Conservation (phyloP, 2,329 filamentous ascomycete species). For the Stachybotrys elegans region DNA sequence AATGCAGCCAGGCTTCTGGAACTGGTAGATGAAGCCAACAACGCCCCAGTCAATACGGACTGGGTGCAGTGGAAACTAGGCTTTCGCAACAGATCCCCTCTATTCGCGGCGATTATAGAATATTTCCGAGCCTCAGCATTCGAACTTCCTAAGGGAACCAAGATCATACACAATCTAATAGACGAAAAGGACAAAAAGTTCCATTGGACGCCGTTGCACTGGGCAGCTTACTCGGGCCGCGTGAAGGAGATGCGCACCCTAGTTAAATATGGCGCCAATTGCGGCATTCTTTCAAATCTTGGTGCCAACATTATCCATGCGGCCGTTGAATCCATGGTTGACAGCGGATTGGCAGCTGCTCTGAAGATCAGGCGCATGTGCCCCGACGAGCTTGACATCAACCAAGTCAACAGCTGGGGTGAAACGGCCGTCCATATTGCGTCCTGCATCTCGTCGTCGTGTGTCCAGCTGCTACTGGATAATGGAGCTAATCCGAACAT, state of each 20-base stretch:
- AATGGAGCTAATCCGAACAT: not conserved
- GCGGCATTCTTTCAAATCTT: not conserved
- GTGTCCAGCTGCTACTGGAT: not conserved
- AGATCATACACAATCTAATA: not conserved
- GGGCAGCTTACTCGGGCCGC: not conserved
- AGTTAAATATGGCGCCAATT: not conserved
- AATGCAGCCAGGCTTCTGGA: not conserved
- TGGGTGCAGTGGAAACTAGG: not conserved
- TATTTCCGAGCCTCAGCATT: not conserved
- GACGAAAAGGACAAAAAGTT: not conserved
- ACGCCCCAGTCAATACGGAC: not conserved
- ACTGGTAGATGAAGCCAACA: not conserved
- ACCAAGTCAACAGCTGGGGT: not conserved
- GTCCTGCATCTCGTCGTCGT: not conserved
- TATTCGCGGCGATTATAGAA: not conserved
- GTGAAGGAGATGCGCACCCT: not conserved
- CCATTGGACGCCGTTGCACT: not conserved
- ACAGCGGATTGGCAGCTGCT: not conserved
- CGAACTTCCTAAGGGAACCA: not conserved
- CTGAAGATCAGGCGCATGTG: not conserved
- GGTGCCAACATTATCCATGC: not conserved
- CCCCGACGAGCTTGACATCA: not conserved
- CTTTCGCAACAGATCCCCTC: not conserved
- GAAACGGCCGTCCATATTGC: not conserved
- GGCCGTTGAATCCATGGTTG: not conserved